Conservation (phyloP, 2,329 filamentous ascomycete species). For the Ascochyta pisi region DNA sequence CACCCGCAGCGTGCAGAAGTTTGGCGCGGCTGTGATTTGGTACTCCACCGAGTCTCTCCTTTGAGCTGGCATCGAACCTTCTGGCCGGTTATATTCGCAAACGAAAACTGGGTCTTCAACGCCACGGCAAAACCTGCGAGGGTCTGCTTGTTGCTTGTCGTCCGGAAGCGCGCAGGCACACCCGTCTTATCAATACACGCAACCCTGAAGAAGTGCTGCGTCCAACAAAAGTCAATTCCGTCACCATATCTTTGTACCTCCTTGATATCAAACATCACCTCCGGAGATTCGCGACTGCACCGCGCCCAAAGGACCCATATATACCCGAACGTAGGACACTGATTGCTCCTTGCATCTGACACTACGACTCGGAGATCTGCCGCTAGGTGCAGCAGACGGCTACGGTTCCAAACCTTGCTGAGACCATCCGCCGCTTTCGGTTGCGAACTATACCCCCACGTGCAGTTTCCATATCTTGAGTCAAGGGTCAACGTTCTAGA, state of each 20-base stretch:
- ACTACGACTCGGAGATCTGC: constrained; percentile 25
- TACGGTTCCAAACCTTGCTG: constrained; percentile 21
- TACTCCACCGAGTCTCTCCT: constrained; percentile 34
- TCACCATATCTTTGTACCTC: constrained; percentile 6
- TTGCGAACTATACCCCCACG: constrained; percentile 23
- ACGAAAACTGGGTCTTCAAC: constrained; percentile 33
- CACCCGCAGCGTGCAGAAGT: constrained; percentile 32
- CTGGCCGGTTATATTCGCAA: constrained; percentile 36
- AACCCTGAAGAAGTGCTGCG: constrained; percentile 22
- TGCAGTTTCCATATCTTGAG: constrained; percentile 23
- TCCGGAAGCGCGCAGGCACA: constrained; percentile 20
- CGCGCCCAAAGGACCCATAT: constrained; percentile 24
- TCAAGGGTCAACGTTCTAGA: constrained; percentile 25
- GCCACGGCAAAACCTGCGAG: constrained; percentile 25
- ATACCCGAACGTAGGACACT: constrained; percentile 26
- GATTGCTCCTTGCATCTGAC: constrained; percentile 25
- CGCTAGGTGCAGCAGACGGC: constrained; percentile 25
- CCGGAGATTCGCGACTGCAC: constrained; percentile 9
- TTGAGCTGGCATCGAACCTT: constrained; percentile 40
- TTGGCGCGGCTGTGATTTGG: constrained; percentile 24
- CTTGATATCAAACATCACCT: constrained; percentile 1
- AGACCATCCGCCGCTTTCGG: constrained; percentile 21
- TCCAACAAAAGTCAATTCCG: constrained; percentile 8
- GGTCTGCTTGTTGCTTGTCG: constrained; percentile 18
- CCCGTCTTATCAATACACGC: constrained; percentile 27